Percentiles rank a stretch among this genome's conserved stretches.
Conservation (phyloP, 352 stramenopile species). For the Peronospora farinosa region DNA sequence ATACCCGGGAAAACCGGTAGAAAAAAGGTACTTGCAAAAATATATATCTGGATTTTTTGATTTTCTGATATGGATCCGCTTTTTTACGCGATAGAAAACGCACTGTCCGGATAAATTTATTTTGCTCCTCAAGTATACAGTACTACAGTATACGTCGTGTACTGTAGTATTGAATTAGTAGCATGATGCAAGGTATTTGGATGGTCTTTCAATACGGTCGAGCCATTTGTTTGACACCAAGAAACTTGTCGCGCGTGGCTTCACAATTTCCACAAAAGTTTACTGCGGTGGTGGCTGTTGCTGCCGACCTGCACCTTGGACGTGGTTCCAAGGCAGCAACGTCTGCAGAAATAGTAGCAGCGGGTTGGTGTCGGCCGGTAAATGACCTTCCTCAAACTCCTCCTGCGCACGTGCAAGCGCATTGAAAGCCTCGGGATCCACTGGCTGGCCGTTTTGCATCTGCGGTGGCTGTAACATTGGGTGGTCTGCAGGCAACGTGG, state of each 20-base stretch:
- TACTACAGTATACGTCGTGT: too few relatives aligned
- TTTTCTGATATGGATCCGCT: too few relatives aligned
- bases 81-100: too few relatives aligned
- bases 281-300: conserved; percentile 17
- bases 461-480: conserved; percentile 77
- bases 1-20: background rate
- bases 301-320: conserved; percentile 47
- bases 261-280: conserved; percentile 5
- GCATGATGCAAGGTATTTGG: too few relatives aligned
- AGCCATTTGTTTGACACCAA: conserved; percentile 8
- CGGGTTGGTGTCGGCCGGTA: conserved; percentile 73
- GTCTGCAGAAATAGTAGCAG: conserved; percentile 82
- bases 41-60: too few relatives aligned
- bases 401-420: conserved; percentile 53
- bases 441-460: conserved; percentile 50
- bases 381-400: conserved; percentile 58
- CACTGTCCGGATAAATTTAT: too few relatives aligned
- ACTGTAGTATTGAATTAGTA: too few relatives aligned
- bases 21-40: background rate
- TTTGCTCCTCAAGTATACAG: too few relatives aligned
- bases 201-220: background rate
- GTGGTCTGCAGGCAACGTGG: conserved; percentile 72
- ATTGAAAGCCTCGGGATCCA: conserved; percentile 51
- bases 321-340: conserved; percentile 78
- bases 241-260: conserved; percentile 9